Evolutionary conservation across 2,329 filamentous ascomycete species (phyloP).

Genomic region (Aphanocladium album): DNA sequence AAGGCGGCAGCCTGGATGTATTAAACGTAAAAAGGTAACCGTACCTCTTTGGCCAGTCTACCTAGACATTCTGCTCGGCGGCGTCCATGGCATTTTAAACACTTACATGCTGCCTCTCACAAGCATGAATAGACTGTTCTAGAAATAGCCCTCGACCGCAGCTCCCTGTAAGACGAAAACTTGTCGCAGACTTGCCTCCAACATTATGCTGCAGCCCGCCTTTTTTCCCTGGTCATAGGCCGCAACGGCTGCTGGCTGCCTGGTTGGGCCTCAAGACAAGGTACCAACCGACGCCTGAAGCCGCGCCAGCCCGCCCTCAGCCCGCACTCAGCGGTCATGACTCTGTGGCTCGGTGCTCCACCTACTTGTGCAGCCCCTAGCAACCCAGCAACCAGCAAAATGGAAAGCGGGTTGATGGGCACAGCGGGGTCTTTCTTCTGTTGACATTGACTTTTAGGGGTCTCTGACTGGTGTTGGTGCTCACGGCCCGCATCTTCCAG

Average conservation of each 20-base stretch:
- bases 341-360: neutral
- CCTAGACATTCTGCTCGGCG: too few relatives aligned
- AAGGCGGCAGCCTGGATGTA: neutral
- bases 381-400: too few relatives aligned
- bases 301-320: neutral
- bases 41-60: too few relatives aligned
- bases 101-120: neutral
- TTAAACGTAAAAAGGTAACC: neutral
- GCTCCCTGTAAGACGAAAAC: neutral
- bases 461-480: too few relatives aligned
- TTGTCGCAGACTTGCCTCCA: neutral
- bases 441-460: neutral
- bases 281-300: conserved; percentile 5
- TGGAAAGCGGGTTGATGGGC: too few relatives aligned
- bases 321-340: neutral
- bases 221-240: neutral
- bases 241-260: neutral
- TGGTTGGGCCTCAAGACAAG: conserved; percentile 9
- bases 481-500: neutral
- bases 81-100: neutral
- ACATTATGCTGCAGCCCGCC: neutral
- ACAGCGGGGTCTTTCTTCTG: neutral
- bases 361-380: neutral
- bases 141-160: neutral
- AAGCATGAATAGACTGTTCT: neutral